Base-by-base conservation (phyloP, 2,329 filamentous ascomycete genomes). In the Xylogone sp. region DNA sequence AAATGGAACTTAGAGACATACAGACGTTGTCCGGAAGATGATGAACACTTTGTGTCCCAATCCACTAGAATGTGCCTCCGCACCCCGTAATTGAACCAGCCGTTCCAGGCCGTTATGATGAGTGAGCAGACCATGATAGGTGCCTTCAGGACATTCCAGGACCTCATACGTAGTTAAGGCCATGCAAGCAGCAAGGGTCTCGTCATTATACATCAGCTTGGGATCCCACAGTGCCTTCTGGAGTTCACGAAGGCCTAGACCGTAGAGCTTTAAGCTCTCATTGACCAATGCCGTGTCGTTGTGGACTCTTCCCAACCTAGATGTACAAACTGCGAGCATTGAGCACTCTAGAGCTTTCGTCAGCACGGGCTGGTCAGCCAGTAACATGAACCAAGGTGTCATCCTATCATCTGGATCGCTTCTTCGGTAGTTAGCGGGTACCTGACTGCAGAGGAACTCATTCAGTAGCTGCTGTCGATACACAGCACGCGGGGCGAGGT, bases 151-250 rank as follows among this genome's bases (percentile, higher is more conserved):
- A 53, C 69, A 71, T 56, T 71, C 68, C 27, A 63, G 54, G 9
- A 66, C 55, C 51, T 67, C 65, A 48, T 71, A 72, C 42, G 70
- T 59, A 18, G 62, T 59, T 1, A 71, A 52, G 7, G 65, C 59
- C 61, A 70, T 60, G 49, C 68, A 70, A 7, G 68, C 65, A 18
- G 67, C 66, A 7, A 71, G 59, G 1, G 66, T 68, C 42, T 68
- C 67, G 46, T 71, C 65, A 22, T 62, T 61, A 48, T 63, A 63
- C 61, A 67, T 66, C 20, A 65, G 52, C 2, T 54, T 49, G 1
- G 57, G 58, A 54, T 67, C 56, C 56, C 61, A 66, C 2, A 71
- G 56, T 2, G 69, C 68, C 18, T 57, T 61, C 48, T 70, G 68
- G 20, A 71, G 56, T 42, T 71, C 62, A 34, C 60, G 65, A 5